phyloP scores from a whole-genome alignment of 2,329 filamentous ascomycete species.

The Ploettnerulaceae sp. region DNA sequence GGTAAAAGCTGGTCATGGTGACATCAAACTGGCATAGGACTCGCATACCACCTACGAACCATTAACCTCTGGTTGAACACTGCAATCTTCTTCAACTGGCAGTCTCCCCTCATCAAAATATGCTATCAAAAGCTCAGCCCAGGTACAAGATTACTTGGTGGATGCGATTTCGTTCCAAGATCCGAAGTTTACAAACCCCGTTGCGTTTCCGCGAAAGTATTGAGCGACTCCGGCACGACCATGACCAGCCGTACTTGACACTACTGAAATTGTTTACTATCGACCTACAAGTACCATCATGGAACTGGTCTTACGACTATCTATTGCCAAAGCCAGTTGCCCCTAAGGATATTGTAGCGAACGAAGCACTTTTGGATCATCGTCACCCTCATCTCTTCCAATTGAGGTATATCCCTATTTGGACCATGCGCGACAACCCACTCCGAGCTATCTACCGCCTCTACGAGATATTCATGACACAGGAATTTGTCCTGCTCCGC shows the following conservation, averaged over 20 bases:
- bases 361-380: slow-evolving; percentile 7
- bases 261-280: not conserved
- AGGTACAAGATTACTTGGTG: slow-evolving; percentile 11
- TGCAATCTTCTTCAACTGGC: too few species aligned
- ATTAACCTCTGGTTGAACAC: too few species aligned
- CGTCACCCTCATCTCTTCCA: slow-evolving; percentile 23
- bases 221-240: not conserved
- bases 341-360: slow-evolving; percentile 6
- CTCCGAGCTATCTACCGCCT: slow-evolving; percentile 32
- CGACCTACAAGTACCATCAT: not conserved
- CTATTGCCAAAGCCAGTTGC: slow-evolving; percentile 9
- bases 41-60: too few species aligned
- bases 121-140: slow-evolving; percentile 5
- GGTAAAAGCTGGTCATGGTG: too few species aligned
- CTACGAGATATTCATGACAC: slow-evolving; percentile 24
- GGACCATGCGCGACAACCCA: slow-evolving; percentile 30
- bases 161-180: slow-evolving; percentile 9
- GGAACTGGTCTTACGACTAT: slow-evolving; percentile 8
- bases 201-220: not conserved
- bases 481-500: slow-evolving; percentile 13
- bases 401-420: slow-evolving; percentile 29
- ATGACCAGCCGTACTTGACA: not conserved
- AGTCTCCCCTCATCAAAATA: too few species aligned
- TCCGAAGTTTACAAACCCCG: slow-evolving; percentile 3
- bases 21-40: too few species aligned